These are phyloP conservation scores for Sideroxylon spinosum DNA, from an alignment of 179 eudicot genomes.

Conservation along the genomic window DNA sequence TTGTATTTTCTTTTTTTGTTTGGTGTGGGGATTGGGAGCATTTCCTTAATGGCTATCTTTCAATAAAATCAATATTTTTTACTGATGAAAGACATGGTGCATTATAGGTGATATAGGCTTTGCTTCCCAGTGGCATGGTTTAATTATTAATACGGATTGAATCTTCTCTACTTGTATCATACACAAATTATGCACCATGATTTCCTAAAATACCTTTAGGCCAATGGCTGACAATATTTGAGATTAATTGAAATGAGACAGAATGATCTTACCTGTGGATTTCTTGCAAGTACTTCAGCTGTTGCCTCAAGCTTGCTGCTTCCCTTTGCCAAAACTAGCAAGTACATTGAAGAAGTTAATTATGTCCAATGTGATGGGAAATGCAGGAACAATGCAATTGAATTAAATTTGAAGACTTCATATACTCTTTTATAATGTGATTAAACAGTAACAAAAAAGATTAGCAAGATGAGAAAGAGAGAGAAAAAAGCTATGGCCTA, in stretches of 20 bases:
- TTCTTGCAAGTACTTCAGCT: slow-evolving; percentile 60
- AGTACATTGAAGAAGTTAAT: not conserved
- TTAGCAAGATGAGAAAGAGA: not conserved
- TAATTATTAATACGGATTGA: too few species aligned
- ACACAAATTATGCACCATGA: too few species aligned
- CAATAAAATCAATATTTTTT: too few species aligned
- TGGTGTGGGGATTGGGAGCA: too few species aligned
- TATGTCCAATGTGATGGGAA: not conserved
- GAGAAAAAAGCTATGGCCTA: not conserved
- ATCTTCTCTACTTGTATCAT: too few species aligned
- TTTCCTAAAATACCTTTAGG: not conserved
- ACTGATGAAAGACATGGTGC: too few species aligned
- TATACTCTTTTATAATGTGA: not conserved
- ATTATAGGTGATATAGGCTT: too few species aligned
- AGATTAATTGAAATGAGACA: not conserved
- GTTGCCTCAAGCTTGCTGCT: slow-evolving; percentile 61
- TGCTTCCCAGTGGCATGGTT: not conserved
- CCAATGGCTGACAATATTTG: not conserved
- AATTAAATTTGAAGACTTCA: not conserved
- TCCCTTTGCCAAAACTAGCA: slow-evolving; percentile 75
- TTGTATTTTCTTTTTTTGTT: too few species aligned
- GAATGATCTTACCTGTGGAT: slow-evolving; percentile 52
- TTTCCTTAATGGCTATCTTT: too few species aligned
- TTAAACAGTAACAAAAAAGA: not conserved
- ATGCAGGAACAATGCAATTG: not conserved